Percentiles rank a stretch among this genome's conserved stretches.
phyloP scores from a whole-genome alignment of 352 stramenopile species.

The Globisporangium spinosum region DNA sequence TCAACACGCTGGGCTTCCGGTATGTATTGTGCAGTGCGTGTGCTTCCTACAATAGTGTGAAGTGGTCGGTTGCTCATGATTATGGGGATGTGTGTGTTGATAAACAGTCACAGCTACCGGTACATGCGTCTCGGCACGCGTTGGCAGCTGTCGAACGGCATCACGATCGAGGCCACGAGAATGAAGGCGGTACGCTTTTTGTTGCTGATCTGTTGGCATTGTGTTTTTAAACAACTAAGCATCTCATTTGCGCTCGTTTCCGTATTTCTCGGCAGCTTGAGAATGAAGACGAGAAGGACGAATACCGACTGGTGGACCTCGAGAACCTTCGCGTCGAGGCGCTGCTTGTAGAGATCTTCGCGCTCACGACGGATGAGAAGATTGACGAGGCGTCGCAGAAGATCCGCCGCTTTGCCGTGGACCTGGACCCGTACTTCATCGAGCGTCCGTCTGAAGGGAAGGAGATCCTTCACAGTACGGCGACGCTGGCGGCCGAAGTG shows the following conservation, averaged over 20 bases:
- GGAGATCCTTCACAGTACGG: conserved; percentile 80
- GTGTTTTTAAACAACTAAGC: background rate
- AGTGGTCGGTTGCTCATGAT: background rate
- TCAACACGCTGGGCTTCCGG: conserved; percentile 75
- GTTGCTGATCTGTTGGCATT: background rate
- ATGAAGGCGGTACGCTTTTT: conserved; percentile 70
- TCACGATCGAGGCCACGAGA: conserved; percentile 78
- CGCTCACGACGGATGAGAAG: conserved; percentile 82
- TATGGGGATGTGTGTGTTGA: background rate
- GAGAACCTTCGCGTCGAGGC: conserved; percentile 82
- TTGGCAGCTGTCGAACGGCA: conserved; percentile 81
- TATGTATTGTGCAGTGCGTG: conserved; percentile 20
- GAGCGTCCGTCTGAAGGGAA: conserved; percentile 81
- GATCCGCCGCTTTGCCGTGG: conserved; percentile 75
- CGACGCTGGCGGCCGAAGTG: conserved; percentile 73
- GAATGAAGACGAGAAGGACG: conserved; percentile 80
- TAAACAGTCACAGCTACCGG: conserved; percentile 66
- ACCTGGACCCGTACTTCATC: conserved; percentile 84
- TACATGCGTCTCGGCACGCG: conserved; percentile 82
- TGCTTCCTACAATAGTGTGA: background rate
- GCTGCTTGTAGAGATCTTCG: conserved; percentile 82
- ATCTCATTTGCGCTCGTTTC: background rate
- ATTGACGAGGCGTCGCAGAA: conserved; percentile 83
- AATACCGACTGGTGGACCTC: conserved; percentile 79
- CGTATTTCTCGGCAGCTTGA: conserved; percentile 35